Evolutionary conservation across 2,329 filamentous ascomycete genomes (phyloP).

Genomic region (Dryadomyces quercus-mongolicae): DNA sequence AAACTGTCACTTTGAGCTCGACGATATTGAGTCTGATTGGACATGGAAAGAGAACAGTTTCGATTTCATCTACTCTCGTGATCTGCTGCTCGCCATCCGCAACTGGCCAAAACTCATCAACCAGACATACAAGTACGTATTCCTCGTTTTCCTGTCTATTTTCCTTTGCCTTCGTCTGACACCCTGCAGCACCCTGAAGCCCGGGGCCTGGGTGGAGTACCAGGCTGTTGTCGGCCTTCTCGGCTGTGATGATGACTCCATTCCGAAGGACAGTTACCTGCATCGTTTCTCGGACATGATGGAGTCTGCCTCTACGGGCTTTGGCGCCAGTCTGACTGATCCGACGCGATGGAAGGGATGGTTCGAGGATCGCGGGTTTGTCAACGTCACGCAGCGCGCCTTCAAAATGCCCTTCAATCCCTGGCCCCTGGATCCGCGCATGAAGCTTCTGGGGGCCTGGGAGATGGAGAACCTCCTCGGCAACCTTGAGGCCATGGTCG

Average conservation of each 20-base stretch:
- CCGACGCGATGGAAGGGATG: conserved; percentile 11
- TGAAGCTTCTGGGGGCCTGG: conserved; percentile 14
- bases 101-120: conserved; percentile 24
- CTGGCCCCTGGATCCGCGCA: conserved; percentile 13
- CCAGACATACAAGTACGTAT: conserved; percentile 21
- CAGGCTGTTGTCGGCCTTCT: conserved; percentile 6
- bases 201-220: conserved; percentile 14
- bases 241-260: conserved; percentile 11
- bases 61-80: conserved; percentile 23
- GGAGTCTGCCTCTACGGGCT: conserved; percentile 3
- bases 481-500: conserved; percentile 12
- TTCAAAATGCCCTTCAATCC: conserved; percentile 11
- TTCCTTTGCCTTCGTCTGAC: no score
- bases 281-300: conserved; percentile 7
- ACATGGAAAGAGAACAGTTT: conserved; percentile 23
- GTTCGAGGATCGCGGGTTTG: conserved; percentile 13
- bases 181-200: no score
- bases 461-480: conserved; percentile 9
- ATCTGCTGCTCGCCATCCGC: conserved; percentile 12
- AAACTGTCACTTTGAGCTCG: conserved; percentile 24
- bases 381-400: conserved; percentile 10
- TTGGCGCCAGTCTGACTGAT: conserved; percentile 11
- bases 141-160: no score
- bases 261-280: conserved; percentile 7
- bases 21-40: conserved; percentile 24